Base-by-base conservation (phyloP, 116 monocot species). In the Dioscorea cayenensis region DNA sequence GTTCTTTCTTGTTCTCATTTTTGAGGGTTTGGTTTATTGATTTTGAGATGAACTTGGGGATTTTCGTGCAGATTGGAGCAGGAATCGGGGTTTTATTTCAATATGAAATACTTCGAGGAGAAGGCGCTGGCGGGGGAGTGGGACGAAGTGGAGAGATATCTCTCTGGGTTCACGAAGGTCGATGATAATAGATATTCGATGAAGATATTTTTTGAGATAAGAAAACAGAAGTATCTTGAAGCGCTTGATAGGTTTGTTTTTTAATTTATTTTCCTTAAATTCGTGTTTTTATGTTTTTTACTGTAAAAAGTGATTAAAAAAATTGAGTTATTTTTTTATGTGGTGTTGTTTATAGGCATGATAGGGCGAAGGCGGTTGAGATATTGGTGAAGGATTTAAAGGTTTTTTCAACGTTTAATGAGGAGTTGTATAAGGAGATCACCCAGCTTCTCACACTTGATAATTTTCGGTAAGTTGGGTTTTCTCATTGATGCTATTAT, bases 201-300 rank as follows among this genome's bases (percentile, higher is more conserved):
- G 92, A 92, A 92, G 72, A 92, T 92, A 14, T 92, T 92, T 79
- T 92, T 92, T 64, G 92, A 92, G 77, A 85, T 92, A 55, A 78
- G 92, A 75, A 92, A 92, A 64, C 92, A 92, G 77, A 92, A 92
- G 72, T 92, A 92, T 82, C 82, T 92, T 11, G 92, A 92, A 73
- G 86, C 92, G 19, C 78, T 92, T 23, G 92, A 92, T 66, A 92
- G 79, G 92, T 51, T 43, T 43, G 12, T 43, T 43, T 43, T 1
- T 43, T 43, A 43, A 32, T 32, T 32, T 32, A 32, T 32, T 43
- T 43, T 43, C 5, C 43, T 43, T 10, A 43, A 43, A 14, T 72
- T 63, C 18, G 37, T 18, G 1, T 12, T 36, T 21, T 36, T 72
- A 18, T 4, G 7, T 61, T 58, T 60, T 60, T 32, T 48, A 16